Evolutionary conservation across 1,139 yeast genomes (phyloP), one percentile per base, ranked within the genome.

Genomic region (Saccharomyces hybrid): DNA sequence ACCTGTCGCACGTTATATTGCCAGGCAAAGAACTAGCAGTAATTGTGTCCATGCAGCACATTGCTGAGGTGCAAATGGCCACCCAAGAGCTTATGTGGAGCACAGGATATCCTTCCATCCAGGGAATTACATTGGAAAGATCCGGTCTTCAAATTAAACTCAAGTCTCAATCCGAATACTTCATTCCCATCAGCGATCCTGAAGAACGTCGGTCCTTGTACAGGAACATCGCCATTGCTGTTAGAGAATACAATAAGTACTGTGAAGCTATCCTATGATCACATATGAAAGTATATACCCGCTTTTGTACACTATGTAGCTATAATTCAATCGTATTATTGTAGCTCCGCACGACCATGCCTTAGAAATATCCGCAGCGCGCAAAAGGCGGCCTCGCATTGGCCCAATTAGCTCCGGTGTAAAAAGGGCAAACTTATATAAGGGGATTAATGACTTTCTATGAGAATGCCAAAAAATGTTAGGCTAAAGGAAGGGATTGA

Each of bases 1-100:
- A 93, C 65, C 75, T 93, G 57, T 96, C 97, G 0, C 99, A 95
- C 70, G 80, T 88, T 60, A 79, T 88, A 14, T 74, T 91, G 52
- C 85, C 93, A 0, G 96, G 95, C 5, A 86, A 84, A 57, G 95
- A 88, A 57, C 78, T 81, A 67, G 87, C 86, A 3, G 84, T 89
- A 1, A 72, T 93, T 55, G 84, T 95, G 3, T 88, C 97, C 1
- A 84, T 82, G 73, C 80, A 75, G 58, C 79, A 84, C 56, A 84
- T 95, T 48, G 68, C 90, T 53, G 76, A 91, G 65, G 78, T 90
- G 61, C 81, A 84, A 42, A 77, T 90, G n/a, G 81, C 83, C 48
- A 74, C 77, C 0, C 70, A 86, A 72, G 76, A 76, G 30, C 62
- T 66, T 11, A 65, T 68, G 65, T 67, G 70, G 68, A 62, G 61